Base-by-base conservation (phyloP, 2,329 filamentous ascomycete species). In the Sarocladiaceae sp. region DNA sequence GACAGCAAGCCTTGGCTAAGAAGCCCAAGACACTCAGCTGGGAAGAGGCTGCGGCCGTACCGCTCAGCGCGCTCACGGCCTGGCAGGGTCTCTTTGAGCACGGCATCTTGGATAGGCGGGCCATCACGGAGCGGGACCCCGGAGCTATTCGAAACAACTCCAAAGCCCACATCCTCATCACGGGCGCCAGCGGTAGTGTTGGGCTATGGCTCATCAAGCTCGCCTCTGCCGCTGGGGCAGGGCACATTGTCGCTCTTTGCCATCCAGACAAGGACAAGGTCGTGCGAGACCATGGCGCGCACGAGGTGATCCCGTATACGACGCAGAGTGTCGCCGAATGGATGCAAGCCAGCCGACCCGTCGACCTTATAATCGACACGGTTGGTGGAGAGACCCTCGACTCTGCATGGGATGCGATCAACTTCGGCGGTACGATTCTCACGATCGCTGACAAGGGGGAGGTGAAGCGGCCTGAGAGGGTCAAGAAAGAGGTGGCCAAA, bases 181-280 rank as follows among this genome's bases (percentile, higher is more conserved):
- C 66, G 3, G 67, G 59, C 3, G 66, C 64, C 0, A 57, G 57
- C 0, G 66, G 66, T 7, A 61, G 61, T 5, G 66, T 70, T 5
- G 67, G 67, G 12, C 57, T 58, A 24, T 69, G 62, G 59, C 58
- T 62, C 1, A 58, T 69, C 13, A 64, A 67, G 53, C 55, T 68
- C 16, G 65, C 65, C 1, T 53, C 55, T 7, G 46, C 49, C 3
- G 58, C 57, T 52, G 65, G 65, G 2, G 63, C 59, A 2, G 55
- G 57, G 2, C 53, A 50, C n/a, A 54, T 69, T 13, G 55, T 65
- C n/a, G 65, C 59, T 1, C 55, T 65, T 2, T 59, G 56, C 26
- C 53, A 58, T 1, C 47, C 49, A 1, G 47, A 54, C 15, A 64
- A 63, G 45, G 58, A 48, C 2, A 57, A 57, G 2, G n/a, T 19